Evolutionary conservation across 1,284 basidiomycete genomes (phyloP).

Genomic region (Papiliotrema flavescens): DNA sequence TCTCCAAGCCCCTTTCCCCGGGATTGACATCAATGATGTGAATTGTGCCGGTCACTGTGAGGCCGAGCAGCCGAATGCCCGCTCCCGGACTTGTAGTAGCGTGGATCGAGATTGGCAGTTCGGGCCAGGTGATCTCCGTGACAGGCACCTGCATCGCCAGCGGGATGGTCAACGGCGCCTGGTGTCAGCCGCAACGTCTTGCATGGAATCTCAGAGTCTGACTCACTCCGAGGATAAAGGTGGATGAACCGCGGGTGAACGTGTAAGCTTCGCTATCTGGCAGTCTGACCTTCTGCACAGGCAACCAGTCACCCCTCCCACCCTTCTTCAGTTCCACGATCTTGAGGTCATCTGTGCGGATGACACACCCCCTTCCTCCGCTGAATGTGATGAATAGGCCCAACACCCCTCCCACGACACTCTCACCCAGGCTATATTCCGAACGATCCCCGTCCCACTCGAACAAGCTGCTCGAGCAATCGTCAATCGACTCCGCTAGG

Average conservation of each 20-base stretch:
- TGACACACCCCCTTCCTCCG: neutral
- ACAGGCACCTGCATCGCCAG: neutral
- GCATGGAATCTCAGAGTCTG: neutral
- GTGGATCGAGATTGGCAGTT: neutral
- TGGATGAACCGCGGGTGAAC: conserved; percentile 1
- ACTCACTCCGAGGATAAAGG: neutral
- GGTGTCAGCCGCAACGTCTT: neutral
- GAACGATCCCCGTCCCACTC: conserved; percentile 1
- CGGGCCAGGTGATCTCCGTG: conserved; percentile 3
- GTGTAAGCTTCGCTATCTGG: neutral
- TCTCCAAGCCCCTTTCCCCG: neutral
- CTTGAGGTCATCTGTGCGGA: neutral
- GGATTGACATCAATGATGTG: neutral
- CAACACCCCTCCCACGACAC: neutral
- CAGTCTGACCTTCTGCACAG: neutral
- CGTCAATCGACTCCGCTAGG: neutral
- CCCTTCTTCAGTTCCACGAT: conserved; percentile 3
- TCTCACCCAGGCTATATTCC: neutral
- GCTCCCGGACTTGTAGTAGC: neutral
- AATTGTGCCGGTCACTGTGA: neutral
- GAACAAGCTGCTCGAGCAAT: neutral
- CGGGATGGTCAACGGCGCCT: conserved; percentile 2
- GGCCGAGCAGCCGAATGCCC: neutral
- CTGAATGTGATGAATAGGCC: neutral
- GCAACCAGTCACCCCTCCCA: conserved; percentile 1